phyloP scores from a whole-genome alignment of 257 asterid genomes.

The Handroanthus guayacan region DNA sequence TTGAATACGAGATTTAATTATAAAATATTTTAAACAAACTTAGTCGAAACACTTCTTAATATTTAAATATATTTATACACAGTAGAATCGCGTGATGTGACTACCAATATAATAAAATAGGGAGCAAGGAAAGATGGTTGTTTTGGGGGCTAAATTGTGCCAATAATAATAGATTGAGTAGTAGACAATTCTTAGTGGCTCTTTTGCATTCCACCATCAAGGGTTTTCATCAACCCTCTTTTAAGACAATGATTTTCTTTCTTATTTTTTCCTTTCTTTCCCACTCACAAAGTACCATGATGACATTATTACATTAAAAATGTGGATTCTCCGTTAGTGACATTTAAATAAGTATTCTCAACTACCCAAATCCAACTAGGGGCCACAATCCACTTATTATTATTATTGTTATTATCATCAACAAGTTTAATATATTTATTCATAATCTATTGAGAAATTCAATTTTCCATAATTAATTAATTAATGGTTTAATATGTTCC shows the following conservation, averaged over 20 bases:
- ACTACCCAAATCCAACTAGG: conserved; percentile 3
- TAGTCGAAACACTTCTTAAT: no score
- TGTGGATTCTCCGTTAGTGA: not conserved
- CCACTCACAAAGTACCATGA: conserved; percentile 19
- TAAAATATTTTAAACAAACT: no score
- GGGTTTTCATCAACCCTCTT: not conserved
- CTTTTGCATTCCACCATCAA: conserved; percentile 12
- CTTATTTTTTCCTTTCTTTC: not conserved
- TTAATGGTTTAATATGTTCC: no score
- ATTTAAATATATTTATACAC: no score
- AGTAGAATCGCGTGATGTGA: no score
- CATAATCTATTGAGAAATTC: no score
- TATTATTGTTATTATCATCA: no score
- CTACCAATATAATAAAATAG: not conserved
- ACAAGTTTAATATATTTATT: no score
- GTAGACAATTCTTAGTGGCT: conserved; percentile 33
- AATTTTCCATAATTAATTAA: no score
- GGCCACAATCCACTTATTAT: not conserved
- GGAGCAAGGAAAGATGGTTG: not conserved
- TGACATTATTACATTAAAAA: not conserved
- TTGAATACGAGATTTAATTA: no score
- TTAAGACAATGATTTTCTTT: not conserved
- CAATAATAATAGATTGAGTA: not conserved
- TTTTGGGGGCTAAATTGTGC: not conserved
- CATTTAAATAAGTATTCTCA: not conserved